Evolutionary conservation across 2,329 filamentous ascomycete species (phyloP).

Genomic region (Massarina eburnea): DNA sequence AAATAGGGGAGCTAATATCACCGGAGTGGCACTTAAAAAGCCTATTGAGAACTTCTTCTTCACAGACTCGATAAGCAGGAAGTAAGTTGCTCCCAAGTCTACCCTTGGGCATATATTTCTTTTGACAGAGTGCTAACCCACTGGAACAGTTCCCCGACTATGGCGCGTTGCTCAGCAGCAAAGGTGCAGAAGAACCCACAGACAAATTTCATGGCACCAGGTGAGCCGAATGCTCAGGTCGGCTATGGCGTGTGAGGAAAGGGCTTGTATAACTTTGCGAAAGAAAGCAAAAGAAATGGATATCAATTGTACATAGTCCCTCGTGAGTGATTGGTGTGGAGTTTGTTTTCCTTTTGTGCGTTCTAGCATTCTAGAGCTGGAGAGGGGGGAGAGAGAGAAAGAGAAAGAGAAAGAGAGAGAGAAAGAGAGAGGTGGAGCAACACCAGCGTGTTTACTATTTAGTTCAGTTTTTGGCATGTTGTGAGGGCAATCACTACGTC

Average conservation of each 20-base stretch:
- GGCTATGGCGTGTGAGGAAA: slow-evolving; percentile 40
- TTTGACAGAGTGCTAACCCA: slow-evolving; percentile 14
- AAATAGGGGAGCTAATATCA: slow-evolving; percentile 83
- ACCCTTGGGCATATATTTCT: no score
- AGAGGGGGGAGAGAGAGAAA: slow-evolving; percentile 10
- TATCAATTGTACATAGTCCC: slow-evolving; percentile 35
- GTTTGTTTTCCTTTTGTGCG: slow-evolving; percentile 18
- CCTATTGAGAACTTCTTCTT: slow-evolving; percentile 97
- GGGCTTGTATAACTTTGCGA: slow-evolving; percentile 17
- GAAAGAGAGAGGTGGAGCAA: slow-evolving; percentile 16
- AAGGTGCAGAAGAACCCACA: slow-evolving; percentile 65
- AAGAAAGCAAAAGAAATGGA: slow-evolving; percentile 12
- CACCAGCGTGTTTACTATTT: slow-evolving; percentile 9
- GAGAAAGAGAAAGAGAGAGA: no score
- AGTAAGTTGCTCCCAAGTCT: slow-evolving; percentile 64
- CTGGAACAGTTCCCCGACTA: slow-evolving; percentile 80
- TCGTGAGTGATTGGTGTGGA: slow-evolving; percentile 8
- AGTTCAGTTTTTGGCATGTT: background rate
- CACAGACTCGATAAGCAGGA: slow-evolving; percentile 94
- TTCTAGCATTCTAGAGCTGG: slow-evolving; percentile 20
- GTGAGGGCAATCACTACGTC: no score
- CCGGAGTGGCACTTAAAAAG: slow-evolving; percentile 74
- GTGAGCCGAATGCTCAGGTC: slow-evolving; percentile 46
- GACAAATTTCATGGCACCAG: slow-evolving; percentile 56
- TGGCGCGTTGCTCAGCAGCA: slow-evolving; percentile 94